Conservation (phyloP, 2,329 filamentous ascomycete species). For the Paecilomyces fulvus region DNA sequence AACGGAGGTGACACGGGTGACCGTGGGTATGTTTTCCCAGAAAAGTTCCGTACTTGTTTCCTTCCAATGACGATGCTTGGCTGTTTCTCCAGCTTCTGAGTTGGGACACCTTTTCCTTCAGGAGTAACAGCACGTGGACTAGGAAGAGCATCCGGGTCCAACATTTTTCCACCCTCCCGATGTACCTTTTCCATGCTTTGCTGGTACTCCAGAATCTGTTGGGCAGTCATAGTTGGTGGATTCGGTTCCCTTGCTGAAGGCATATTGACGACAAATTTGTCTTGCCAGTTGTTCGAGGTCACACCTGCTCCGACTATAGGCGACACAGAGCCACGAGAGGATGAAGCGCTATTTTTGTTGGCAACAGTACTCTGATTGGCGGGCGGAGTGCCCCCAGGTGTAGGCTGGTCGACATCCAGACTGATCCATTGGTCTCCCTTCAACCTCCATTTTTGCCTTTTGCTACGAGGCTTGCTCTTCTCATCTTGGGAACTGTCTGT, state of each 20-base stretch:
- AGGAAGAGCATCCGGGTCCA: conserved; percentile 22
- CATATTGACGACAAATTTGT: conserved; percentile 37
- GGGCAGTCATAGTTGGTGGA: conserved; percentile 29
- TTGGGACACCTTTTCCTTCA: conserved; percentile 22
- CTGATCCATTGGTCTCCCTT: conserved; percentile 29
- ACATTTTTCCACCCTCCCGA: conserved; percentile 20
- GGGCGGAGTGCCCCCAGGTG: conserved; percentile 7
- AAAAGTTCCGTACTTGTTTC: conserved; percentile 2
- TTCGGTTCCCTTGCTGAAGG: conserved; percentile 35
- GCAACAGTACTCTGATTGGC: background rate
- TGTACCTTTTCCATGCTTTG: conserved; percentile 25
- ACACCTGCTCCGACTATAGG: conserved; percentile 21
- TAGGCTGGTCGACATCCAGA: conserved; percentile 17
- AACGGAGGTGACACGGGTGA: conserved; percentile 1
- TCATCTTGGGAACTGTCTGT: conserved; percentile 10
- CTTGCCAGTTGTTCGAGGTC: conserved; percentile 28
- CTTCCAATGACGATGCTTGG: background rate
- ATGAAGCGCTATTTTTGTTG: background rate
- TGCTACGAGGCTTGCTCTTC: conserved; percentile 5
- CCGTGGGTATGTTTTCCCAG: background rate
- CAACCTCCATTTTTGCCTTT: conserved; percentile 22
- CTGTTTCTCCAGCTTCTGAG: conserved; percentile 2
- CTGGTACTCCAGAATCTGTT: conserved; percentile 33
- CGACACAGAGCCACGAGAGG: conserved; percentile 20
- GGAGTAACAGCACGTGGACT: conserved; percentile 23